Evolutionary conservation across 2,329 filamentous ascomycete genomes (phyloP).

Genomic region (Pseudophaeomoniella oleicola): DNA sequence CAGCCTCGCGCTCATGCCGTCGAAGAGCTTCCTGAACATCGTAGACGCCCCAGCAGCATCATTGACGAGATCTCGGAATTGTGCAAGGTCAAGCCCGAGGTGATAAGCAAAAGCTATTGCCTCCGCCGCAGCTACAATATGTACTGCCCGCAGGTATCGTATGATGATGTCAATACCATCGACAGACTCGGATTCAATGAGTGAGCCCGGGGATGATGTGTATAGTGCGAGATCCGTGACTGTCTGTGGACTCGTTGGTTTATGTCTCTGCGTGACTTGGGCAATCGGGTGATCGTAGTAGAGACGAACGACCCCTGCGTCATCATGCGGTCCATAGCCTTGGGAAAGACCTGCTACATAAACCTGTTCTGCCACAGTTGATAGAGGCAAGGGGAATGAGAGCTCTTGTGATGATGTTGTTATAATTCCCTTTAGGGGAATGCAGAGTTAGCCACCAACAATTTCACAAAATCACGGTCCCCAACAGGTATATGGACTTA

Average conservation of each 20-base stretch:
- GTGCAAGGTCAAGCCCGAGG: conserved; percentile 27
- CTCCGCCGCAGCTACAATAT: conserved; percentile 34
- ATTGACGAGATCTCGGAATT: conserved; percentile 31
- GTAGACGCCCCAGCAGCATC: conserved; percentile 32
- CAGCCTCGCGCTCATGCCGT: background rate
- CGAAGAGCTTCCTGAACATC: conserved; percentile 23
- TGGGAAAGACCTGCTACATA: conserved; percentile 46
- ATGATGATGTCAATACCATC: background rate
- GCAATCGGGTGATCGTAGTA: conserved; percentile 29
- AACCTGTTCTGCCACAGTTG: conserved; percentile 48
- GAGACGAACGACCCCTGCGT: conserved; percentile 40
- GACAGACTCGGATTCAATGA: background rate
- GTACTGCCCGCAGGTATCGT: conserved; percentile 25
- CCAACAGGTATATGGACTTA: no score
- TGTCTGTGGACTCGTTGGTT: conserved; percentile 17
- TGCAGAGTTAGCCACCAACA: no score
- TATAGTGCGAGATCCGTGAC: conserved; percentile 23
- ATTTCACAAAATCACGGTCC: no score
- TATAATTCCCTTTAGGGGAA: conserved; percentile 45
- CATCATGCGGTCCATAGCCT: conserved; percentile 41
- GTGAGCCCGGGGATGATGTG: background rate
- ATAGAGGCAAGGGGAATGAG: conserved; percentile 46
- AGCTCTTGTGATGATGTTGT: conserved; percentile 46
- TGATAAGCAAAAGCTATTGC: conserved; percentile 31
- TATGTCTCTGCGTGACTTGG: conserved; percentile 19